Evolutionary conservation across 2,329 filamentous ascomycete species (phyloP), one percentile per base, ranked within the genome.

Genomic region (Xylariaceae sp.): DNA sequence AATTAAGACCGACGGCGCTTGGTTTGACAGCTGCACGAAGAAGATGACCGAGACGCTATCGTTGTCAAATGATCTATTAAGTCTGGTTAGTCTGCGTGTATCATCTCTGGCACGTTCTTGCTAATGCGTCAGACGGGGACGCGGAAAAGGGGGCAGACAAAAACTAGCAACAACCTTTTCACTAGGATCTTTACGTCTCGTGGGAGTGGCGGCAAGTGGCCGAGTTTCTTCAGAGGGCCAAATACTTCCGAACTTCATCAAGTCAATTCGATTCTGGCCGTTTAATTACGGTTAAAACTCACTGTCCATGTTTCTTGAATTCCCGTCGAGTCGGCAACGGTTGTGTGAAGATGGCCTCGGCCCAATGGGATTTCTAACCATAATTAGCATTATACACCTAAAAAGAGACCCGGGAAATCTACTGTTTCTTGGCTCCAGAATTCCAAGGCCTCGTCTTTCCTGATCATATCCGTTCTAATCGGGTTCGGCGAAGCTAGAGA

Each of bases 291-390:
- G 19, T 18, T 19, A 2, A 49, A 10, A 65, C 72, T 70, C 59
- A 77, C 75, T 58, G 56, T 66, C 65, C 65, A 46, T 66, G 68
- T 56, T 78, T 73, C 61, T 76, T 79, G 48, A 86, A 70, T 4
- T 75, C 73, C 3, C 81, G 85, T 12, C 78, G 74, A 10, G 77
- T 78, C 0, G 82, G 77, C 40, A 84, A 71, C 0, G 81, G 80
- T 19, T 80, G 73, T 0, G 81, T 80, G 60, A 87, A 87, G 20
- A 87, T 84, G 41, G 81, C 77, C 62, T 85, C 79, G 5, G 84
- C 82, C 85, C 85, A 88, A 65, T 87, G 84, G 3, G 75, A 71
- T 48, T 73, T 73, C 81, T 85, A 41, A 23, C 23, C 7, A 51
- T 40, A 7, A 9, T 56, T 20, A 55, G 44, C 57, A 50, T 26